Conservation (phyloP, 345 rosid species). For the Rhodamnia argentea region DNA sequence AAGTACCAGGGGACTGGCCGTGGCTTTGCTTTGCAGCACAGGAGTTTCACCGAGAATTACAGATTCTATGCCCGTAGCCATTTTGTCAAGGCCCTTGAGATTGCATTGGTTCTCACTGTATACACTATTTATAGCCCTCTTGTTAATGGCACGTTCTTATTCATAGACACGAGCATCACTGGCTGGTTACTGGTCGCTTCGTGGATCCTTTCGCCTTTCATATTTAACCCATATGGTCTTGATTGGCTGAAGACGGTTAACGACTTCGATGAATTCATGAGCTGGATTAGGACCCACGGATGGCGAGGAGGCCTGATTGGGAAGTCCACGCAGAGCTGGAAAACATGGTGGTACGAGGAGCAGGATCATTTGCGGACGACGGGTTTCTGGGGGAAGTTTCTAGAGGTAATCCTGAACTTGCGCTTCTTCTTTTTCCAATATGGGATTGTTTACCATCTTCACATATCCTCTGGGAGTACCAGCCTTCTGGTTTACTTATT, state of each 20-base stretch:
- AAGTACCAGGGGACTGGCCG: constrained; percentile 31
- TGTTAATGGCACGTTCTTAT: background rate
- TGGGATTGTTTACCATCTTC: background rate
- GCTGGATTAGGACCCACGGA: background rate
- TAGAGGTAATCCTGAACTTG: background rate
- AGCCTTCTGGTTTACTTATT: background rate
- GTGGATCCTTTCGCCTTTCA: background rate
- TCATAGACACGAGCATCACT: background rate
- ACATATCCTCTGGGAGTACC: background rate
- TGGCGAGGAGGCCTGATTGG: background rate
- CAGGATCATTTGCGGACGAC: background rate
- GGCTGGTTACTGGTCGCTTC: constrained; percentile 2
- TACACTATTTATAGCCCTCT: background rate
- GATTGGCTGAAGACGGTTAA: background rate
- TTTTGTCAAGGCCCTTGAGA: constrained; percentile 25
- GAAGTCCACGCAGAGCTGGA: background rate
- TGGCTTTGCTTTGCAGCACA: constrained; percentile 26
- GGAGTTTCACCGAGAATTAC: constrained; percentile 22
- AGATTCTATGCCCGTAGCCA: constrained; percentile 30
- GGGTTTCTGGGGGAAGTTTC: background rate
- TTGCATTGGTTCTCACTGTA: background rate
- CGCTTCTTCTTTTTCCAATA: constrained; percentile 3
- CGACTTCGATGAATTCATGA: background rate
- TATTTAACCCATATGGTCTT: background rate
- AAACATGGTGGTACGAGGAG: constrained; percentile 1